Conservation (phyloP, 495 filamentous ascomycete genomes). For the Immersiella caudata region DNA sequence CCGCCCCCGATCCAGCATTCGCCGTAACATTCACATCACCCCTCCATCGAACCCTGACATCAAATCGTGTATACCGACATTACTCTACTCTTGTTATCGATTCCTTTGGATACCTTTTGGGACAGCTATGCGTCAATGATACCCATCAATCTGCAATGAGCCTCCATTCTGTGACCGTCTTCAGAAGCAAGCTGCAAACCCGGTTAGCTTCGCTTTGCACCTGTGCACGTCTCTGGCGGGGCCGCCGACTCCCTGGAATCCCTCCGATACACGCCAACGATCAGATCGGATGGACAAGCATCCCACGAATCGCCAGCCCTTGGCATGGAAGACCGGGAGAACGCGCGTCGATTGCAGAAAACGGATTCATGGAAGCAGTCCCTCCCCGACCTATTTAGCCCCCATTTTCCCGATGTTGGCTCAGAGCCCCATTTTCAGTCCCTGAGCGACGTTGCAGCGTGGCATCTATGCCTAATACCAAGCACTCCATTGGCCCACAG, state of each 20-base stretch:
- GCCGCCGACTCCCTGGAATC: background rate
- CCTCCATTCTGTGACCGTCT: background rate
- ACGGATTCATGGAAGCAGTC: background rate
- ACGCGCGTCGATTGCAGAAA: slow-evolving; percentile 7
- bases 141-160: background rate
- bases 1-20: background rate
- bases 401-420: background rate
- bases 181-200: background rate
- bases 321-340: slow-evolving; percentile 1
- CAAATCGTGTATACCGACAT: background rate
- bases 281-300: background rate
- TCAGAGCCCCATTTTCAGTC: slow-evolving; percentile 4
- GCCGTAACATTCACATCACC: background rate
- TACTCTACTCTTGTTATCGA: slow-evolving; percentile 4
- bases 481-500: background rate
- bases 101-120: background rate
- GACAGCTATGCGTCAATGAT: background rate
- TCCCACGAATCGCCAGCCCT: background rate
- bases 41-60: background rate
- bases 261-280: background rate
- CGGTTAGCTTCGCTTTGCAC: background rate
- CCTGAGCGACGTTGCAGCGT: slow-evolving; percentile 4
- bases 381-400: background rate
- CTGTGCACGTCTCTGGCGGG: background rate
- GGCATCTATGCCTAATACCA: background rate